A percentile compares a stretch with the other conserved stretches of the same genome.
Evolutionary conservation across 495 filamentous ascomycete genomes (phyloP).

Genomic region (Beverwykella pulmonaria): DNA sequence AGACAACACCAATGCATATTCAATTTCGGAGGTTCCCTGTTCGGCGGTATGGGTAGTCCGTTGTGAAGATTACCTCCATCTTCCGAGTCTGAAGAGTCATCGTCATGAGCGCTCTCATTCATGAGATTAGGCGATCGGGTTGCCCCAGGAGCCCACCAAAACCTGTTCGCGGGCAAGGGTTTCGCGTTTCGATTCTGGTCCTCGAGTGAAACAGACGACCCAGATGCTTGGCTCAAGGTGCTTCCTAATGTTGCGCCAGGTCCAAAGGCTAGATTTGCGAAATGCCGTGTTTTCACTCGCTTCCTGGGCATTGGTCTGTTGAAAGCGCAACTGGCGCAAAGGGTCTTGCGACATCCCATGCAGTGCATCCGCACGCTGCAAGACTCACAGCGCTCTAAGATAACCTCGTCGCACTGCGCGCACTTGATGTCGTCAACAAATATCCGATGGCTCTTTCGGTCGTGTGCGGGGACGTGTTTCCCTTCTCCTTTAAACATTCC

Average conservation of each 20-base stretch:
- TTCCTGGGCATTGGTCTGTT: slow-evolving; percentile 55
- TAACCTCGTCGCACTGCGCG: slow-evolving; percentile 56
- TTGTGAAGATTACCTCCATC: slow-evolving; percentile 41
- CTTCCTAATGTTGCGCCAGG: slow-evolving; percentile 25
- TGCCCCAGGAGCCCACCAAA: slow-evolving; percentile 64
- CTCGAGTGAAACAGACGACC: slow-evolving; percentile 27
- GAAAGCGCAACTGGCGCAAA: slow-evolving; percentile 64
- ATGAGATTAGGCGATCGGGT: slow-evolving; percentile 59
- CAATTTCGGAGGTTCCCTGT: slow-evolving; percentile 47
- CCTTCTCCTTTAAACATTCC: slow-evolving; percentile 55
- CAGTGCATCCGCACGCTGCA: slow-evolving; percentile 68
- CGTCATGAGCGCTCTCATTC: slow-evolving; percentile 51
- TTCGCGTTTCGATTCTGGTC: slow-evolving; percentile 12
- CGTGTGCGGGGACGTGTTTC: slow-evolving; percentile 58
- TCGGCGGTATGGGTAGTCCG: slow-evolving; percentile 36
- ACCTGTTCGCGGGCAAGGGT: slow-evolving; percentile 33
- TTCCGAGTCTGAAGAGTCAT: slow-evolving; percentile 39
- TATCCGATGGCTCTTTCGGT: slow-evolving; percentile 56
- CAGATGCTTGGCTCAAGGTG: slow-evolving; percentile 36
- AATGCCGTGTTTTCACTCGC: slow-evolving; percentile 36
- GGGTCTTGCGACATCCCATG: slow-evolving; percentile 63
- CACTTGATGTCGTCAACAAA: slow-evolving; percentile 60
- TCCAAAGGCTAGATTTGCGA: slow-evolving; percentile 34
- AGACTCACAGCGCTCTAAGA: slow-evolving; percentile 62
- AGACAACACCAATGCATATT: slow-evolving; percentile 65